These are phyloP conservation scores for Arthrinium puccinioides DNA, from an alignment of 2,329 filamentous ascomycete species.

Conservation along the genomic window DNA sequence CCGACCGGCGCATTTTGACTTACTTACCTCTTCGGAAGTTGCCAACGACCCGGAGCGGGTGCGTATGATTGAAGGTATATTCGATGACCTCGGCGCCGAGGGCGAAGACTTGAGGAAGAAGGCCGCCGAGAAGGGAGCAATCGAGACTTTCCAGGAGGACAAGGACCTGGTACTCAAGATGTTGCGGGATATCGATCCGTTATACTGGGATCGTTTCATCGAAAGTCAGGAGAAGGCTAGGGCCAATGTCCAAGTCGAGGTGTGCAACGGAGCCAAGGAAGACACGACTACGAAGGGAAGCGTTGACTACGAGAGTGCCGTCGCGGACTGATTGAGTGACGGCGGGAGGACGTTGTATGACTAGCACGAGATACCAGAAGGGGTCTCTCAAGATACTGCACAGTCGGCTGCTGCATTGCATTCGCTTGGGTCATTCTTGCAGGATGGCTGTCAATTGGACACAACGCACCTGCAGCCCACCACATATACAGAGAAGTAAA, in stretches of 20 bases:
- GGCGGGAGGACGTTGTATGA: too few species aligned
- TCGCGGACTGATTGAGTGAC: slow-evolving; percentile 27
- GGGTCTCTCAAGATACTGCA: too few species aligned
- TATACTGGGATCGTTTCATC: slow-evolving; percentile 56
- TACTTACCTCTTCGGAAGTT: slow-evolving; percentile 39
- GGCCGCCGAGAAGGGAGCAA: slow-evolving; percentile 49
- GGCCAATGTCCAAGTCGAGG: slow-evolving; percentile 37
- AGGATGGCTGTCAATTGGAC: too few species aligned
- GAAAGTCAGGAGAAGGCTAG: slow-evolving; percentile 54
- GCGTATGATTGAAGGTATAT: slow-evolving; percentile 50
- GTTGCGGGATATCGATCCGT: slow-evolving; percentile 55
- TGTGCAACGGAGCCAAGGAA: slow-evolving; percentile 9
- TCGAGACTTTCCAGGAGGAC: slow-evolving; percentile 55
- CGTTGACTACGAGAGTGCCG: slow-evolving; percentile 31
- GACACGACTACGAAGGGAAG: slow-evolving; percentile 8
- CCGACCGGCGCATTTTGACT: slow-evolving; percentile 42
- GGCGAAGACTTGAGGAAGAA: slow-evolving; percentile 49
- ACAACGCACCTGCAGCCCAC: too few species aligned
- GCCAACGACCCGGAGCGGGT: slow-evolving; percentile 42
- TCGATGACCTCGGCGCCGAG: slow-evolving; percentile 56
- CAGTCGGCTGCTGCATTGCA: too few species aligned
- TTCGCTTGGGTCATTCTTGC: too few species aligned
- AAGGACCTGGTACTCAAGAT: slow-evolving; percentile 39
- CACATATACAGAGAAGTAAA: too few species aligned
- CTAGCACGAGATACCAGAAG: too few species aligned